A percentile compares a stretch with the other conserved stretches of the same genome.
phyloP scores from a whole-genome alignment of 495 filamentous ascomycete genomes.

The Penicillium argentinense region DNA sequence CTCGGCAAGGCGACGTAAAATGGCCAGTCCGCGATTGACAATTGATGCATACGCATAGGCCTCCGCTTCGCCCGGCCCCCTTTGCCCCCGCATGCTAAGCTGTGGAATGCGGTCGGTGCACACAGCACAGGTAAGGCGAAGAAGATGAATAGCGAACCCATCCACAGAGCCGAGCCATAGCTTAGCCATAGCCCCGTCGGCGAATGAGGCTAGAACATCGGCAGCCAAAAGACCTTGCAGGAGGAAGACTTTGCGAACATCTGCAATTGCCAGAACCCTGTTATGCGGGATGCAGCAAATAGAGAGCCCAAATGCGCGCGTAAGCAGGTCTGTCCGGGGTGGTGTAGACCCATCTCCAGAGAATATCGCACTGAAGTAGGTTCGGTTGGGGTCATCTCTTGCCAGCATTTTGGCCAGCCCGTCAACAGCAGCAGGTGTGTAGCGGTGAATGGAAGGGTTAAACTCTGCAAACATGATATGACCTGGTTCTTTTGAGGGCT shows the following conservation, averaged over 20 bases:
- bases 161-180: conserved; percentile 83
- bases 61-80: too few species aligned
- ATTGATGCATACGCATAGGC: conserved; percentile 54
- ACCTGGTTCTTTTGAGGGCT: conserved; percentile 51
- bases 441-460: conserved; percentile 77
- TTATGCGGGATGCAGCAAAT: conserved; percentile 80
- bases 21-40: conserved; percentile 65
- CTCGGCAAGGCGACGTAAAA: conserved; percentile 68
- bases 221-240: conserved; percentile 91
- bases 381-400: conserved; percentile 88
- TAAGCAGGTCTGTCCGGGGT: conserved; percentile 77
- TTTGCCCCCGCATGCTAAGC: conserved; percentile 35
- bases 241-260: conserved; percentile 79
- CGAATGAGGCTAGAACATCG: conserved; percentile 78
- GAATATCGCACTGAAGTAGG: conserved; percentile 78
- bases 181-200: conserved; percentile 69
- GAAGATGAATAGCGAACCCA: conserved; percentile 78
- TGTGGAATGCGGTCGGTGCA: conserved; percentile 56
- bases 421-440: conserved; percentile 86
- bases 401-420: conserved; percentile 88
- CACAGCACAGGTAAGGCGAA: conserved; percentile 67
- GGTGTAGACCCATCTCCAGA: conserved; percentile 60
- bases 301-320: conserved; percentile 82
- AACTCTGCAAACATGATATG: conserved; percentile 75
- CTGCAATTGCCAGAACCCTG: conserved; percentile 61